Evolutionary conservation across 352 stramenopile genomes (phyloP), one percentile per base, ranked within the genome.

Genomic region (Pythium inflatum): DNA sequence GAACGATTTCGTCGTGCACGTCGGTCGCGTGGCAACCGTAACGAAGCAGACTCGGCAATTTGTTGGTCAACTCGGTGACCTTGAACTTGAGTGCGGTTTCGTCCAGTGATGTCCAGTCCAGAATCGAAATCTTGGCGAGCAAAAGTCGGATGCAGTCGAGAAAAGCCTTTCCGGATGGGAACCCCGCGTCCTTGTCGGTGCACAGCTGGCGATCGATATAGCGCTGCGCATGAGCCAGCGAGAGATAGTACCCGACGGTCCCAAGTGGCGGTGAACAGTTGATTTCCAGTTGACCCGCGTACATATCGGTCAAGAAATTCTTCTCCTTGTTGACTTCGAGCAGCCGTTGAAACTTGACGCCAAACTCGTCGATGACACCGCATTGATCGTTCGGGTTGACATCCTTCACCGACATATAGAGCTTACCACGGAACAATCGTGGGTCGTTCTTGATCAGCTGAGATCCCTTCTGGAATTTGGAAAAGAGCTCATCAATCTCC

Each of bases 341-440:
- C 11, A 88, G 36, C 0, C 70, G 82, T n/a, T 84, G 61, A 9
- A 92, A 77, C 50, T 92, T 92, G 0, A 18, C 18, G 1, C 75
- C 27, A 51, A 93, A 89, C 43, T 93, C 83, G 0, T 57, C 57
- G 0, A 90, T 51, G 6, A 93, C 75, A 11, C 71, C 73, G 3
- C 74, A n/a, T 16, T 76, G 65, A 51, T 91, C 85, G 48, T 91
- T 89, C 13, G 76, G 79, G 43, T 93, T 93, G 0, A 91, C 81
- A 25, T 93, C 83, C 46, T 93, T 93, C n/a, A 90, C 82, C 20
- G 77, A 82, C 83, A 91, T 89, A 53, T 85, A 91, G 30, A 91
- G 64, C 13, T 59, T 73, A 6, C 85, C 85, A 36, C 75, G 80
- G 38, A 93, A 93, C 30, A 93, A 66, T 1, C 66, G 74, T 5